phyloP scores from a whole-genome alignment of 2,329 filamentous ascomycete genomes.

The Sclerotinia trifoliorum region DNA sequence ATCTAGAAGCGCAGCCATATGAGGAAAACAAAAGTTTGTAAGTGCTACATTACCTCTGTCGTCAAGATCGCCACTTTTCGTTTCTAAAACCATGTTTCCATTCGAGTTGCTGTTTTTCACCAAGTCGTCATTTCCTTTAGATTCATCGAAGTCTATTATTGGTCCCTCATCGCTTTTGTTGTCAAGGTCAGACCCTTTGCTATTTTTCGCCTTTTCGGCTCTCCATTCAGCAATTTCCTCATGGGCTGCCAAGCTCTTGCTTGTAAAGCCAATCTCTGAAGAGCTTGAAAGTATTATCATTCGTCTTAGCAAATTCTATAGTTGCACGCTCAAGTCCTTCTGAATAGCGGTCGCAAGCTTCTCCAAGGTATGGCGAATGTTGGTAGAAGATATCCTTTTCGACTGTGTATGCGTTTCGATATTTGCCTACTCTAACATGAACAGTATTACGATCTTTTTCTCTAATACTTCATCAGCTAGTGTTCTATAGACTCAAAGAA shows the following conservation, averaged over 20 bases:
- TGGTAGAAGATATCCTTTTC: background rate
- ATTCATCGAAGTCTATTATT: background rate
- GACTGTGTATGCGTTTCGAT: background rate
- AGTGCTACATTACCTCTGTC: background rate
- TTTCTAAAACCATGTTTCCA: background rate
- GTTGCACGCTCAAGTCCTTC: background rate
- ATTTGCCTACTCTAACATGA: background rate
- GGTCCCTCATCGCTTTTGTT: background rate
- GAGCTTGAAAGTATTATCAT: background rate
- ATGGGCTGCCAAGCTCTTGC: background rate
- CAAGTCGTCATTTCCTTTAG: fast-evolving
- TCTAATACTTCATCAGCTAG: background rate
- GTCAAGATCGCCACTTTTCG: background rate
- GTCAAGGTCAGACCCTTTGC: background rate
- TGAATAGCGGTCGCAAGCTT: background rate
- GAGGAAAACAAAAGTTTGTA: background rate
- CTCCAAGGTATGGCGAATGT: background rate
- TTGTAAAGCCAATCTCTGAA: background rate
- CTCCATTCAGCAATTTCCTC: background rate
- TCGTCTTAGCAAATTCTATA: background rate
- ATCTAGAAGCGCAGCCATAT: background rate
- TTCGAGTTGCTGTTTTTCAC: background rate
- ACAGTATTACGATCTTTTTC: background rate
- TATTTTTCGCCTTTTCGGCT: background rate
- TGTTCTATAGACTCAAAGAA: background rate